Percentiles rank a stretch among this genome's conserved stretches.
These are phyloP conservation scores for Russula vinacea DNA, from an alignment of 768 basidiomycete genomes.

Conservation along the genomic window DNA sequence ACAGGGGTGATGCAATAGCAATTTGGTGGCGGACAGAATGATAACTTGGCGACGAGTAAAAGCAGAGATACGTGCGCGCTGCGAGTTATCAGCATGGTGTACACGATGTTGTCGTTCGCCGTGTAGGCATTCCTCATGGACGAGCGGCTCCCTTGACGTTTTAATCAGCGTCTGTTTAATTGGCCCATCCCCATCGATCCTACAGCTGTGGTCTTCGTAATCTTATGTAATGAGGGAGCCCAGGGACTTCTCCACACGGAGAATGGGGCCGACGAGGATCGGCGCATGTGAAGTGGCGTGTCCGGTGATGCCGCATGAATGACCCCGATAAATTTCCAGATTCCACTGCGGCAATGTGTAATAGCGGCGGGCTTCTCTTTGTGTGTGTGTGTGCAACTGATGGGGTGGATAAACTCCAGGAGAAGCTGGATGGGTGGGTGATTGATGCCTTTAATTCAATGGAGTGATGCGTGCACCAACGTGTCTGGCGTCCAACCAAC, in stretches of 20 bases:
- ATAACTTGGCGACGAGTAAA: background rate
- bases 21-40: constrained; percentile 14
- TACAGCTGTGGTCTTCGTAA: constrained; percentile 4
- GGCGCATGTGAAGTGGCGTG: constrained; percentile 14
- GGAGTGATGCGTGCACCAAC: constrained; percentile 15
- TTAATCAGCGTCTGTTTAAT: constrained; percentile 6
- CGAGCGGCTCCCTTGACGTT: background rate
- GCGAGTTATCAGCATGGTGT: constrained; percentile 16
- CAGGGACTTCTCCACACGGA: background rate
- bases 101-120: constrained; percentile 9
- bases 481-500: constrained; percentile 15
- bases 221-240: constrained; percentile 5
- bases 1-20: background rate
- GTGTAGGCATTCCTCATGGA: background rate
- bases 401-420: background rate
- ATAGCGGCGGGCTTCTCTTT: constrained; percentile 2
- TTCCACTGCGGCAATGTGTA: background rate
- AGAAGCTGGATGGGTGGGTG: constrained; percentile 1
- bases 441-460: constrained; percentile 14
- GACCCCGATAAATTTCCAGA: background rate
- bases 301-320: constrained; percentile 14
- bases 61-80: constrained; percentile 3
- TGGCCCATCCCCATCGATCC: background rate
- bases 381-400: background rate
- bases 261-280: constrained; percentile 13